phyloP scores from a whole-genome alignment of 208 protist species.

The Leptomonas seymouri region DNA sequence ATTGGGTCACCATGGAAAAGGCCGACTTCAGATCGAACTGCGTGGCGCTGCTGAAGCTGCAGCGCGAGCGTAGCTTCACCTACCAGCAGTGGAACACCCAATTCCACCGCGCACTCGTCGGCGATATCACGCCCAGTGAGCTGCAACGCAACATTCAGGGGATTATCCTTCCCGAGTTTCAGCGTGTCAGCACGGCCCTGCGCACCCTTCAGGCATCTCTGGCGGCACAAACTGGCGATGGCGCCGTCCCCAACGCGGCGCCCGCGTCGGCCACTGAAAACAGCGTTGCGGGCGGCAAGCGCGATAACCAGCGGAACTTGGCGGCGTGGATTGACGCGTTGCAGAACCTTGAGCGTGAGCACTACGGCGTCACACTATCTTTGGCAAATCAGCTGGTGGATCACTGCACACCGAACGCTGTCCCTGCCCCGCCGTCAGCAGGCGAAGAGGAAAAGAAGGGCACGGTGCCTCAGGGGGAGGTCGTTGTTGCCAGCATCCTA shows the following conservation, averaged over 20 bases:
- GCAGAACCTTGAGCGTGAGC: conserved; percentile 58
- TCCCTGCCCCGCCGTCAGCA: background rate
- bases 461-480: background rate
- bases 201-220: conserved; percentile 45
- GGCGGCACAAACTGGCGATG: background rate
- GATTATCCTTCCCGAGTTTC: conserved; percentile 58
- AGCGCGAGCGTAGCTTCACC: conserved; percentile 62
- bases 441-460: background rate
- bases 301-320: background rate
- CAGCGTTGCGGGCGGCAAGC: background rate
- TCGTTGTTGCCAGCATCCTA: conserved; percentile 1
- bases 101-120: conserved; percentile 52
- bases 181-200: conserved; percentile 53
- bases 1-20: background rate
- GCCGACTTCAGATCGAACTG: background rate
- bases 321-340: conserved; percentile 55
- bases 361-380: conserved; percentile 52
- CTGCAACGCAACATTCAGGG: conserved; percentile 46
- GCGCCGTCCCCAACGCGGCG: background rate
- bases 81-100: conserved; percentile 65
- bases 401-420: conserved; percentile 18
- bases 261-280: background rate
- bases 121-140: conserved; percentile 40
- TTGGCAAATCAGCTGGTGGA: conserved; percentile 27
- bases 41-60: conserved; percentile 40